Evolutionary conservation across 78 protist genomes (phyloP), one percentile per base, ranked within the genome.

Genomic region (Cavenderia fasciculata): DNA sequence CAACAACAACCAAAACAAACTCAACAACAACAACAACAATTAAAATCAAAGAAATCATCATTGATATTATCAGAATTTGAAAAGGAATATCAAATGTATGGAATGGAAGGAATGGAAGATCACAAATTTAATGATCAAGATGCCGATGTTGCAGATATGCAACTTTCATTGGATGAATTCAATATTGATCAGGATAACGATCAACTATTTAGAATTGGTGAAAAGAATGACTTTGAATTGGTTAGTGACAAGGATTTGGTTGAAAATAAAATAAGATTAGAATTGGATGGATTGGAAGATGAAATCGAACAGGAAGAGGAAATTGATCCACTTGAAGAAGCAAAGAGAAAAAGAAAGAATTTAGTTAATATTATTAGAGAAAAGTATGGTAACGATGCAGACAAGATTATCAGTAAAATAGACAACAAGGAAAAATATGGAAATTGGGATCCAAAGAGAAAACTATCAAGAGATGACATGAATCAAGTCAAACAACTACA

Each of bases 41-140:
- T n/a, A n/a, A n/a, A n/a, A n/a, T n/a, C n/a, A n/a, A n/a, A n/a
- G n/a, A n/a, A n/a, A n/a, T n/a, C n/a, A n/a, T n/a, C n/a, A n/a
- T n/a, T n/a, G n/a, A n/a, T n/a, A n/a, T n/a, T n/a, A 31, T 5
- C 2, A 7, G 47, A 63, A n/a, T 47, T 38, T 16, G 72, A 63
- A 31, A 19, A 31, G 4, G 3, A 43, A 8, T 82, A 82, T 66
- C 71, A 82, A 21, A 14, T 38, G 10, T 73, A 82, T 68, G 89
- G 89, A 40, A 65, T 82, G 77, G 77, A 51, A 8, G 89, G 89
- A 0, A 82, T 82, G 89, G 89, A 82, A 21, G 89, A 82, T n/a
- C 68, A 82, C 31, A 77, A 54, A 29, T 82, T 82, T 43, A 77
- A 65, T 41, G 77, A 82, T n/a, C n/a, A n/a, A 31, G 89, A 82